Conservation (phyloP, 148 eudicot genomes). For the Camellia granthamiana region DNA sequence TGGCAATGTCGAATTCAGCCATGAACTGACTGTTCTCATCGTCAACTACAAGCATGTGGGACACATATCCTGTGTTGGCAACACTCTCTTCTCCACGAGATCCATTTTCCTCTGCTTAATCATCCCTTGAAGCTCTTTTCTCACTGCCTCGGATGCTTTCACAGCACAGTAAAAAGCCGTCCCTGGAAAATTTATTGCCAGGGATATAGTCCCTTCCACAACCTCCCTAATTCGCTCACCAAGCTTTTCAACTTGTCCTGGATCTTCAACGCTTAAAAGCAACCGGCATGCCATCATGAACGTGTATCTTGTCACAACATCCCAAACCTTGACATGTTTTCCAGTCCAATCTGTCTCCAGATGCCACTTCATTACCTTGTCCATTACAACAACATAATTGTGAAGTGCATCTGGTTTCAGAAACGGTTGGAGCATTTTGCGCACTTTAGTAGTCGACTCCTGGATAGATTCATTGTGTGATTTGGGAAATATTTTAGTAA, state of each 20-base stretch:
- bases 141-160: slow-evolving; percentile 10
- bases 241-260: slow-evolving; percentile 14
- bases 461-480: background rate
- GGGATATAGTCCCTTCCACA: slow-evolving; percentile 2
- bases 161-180: slow-evolving; percentile 11
- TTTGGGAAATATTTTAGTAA: slow-evolving; percentile 19
- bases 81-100: background rate
- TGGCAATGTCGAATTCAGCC: slow-evolving; percentile 20
- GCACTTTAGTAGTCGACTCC: background rate
- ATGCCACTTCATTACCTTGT: slow-evolving; percentile 13
- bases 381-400: slow-evolving; percentile 17
- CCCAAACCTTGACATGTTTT: slow-evolving; percentile 13
- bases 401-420: slow-evolving; percentile 19
- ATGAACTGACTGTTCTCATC: slow-evolving; percentile 16
- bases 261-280: slow-evolving; percentile 23
- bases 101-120: slow-evolving; percentile 20
- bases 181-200: slow-evolving; percentile 21
- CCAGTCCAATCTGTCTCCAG: slow-evolving; percentile 10
- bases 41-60: slow-evolving; percentile 8
- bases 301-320: slow-evolving; percentile 9
- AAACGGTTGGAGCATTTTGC: slow-evolving; percentile 16
- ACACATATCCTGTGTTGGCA: slow-evolving; percentile 8
- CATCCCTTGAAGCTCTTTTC: background rate
- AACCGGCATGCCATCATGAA: slow-evolving; percentile 17
- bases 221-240: background rate